Evolutionary conservation across 441 rosid species (phyloP).

Genomic region (Theobroma grandiflorum): DNA sequence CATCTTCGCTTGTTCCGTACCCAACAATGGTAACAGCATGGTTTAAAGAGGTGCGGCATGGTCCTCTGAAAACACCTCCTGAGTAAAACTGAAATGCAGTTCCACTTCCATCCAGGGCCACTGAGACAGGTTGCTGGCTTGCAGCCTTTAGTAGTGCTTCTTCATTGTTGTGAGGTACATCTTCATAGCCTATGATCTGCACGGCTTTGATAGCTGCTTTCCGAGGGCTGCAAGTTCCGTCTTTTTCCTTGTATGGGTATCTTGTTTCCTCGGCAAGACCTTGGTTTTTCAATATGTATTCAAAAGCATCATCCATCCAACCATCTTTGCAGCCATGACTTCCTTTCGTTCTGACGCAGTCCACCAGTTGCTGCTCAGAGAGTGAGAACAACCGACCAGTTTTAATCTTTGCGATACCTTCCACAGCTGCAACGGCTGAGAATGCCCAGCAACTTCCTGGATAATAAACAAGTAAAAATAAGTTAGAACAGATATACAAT

Average conservation of each 20-base stretch:
- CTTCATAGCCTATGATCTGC: slow-evolving; percentile 44
- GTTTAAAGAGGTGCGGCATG: slow-evolving; percentile 40
- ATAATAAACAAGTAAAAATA: neutral
- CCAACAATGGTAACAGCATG: slow-evolving; percentile 52
- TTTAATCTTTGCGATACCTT: slow-evolving; percentile 33
- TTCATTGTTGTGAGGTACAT: slow-evolving; percentile 46
- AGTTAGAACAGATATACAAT: neutral
- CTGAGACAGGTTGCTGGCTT: slow-evolving; percentile 52
- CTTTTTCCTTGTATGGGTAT: slow-evolving; percentile 38
- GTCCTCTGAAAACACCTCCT: slow-evolving; percentile 38
- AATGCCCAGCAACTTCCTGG: slow-evolving; percentile 51
- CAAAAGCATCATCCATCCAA: slow-evolving; percentile 40
- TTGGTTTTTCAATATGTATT: slow-evolving; percentile 33
- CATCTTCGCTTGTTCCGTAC: slow-evolving; percentile 44
- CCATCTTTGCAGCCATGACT: slow-evolving; percentile 36
- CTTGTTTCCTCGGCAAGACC: slow-evolving; percentile 37
- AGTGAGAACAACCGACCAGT: slow-evolving; percentile 37
- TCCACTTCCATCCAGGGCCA: slow-evolving; percentile 40
- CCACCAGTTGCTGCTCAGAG: slow-evolving; percentile 45
- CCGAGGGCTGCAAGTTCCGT: slow-evolving; percentile 26
- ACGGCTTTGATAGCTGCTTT: slow-evolving; percentile 10
- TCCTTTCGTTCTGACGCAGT: slow-evolving; percentile 29
- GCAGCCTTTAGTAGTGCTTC: slow-evolving; percentile 42
- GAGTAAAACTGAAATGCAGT: slow-evolving; percentile 39
- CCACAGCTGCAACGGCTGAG: slow-evolving; percentile 40